These are phyloP conservation scores for Pseudohyphozyma bogoriensis DNA, from an alignment of 768 basidiomycete species.

Conservation along the genomic window DNA sequence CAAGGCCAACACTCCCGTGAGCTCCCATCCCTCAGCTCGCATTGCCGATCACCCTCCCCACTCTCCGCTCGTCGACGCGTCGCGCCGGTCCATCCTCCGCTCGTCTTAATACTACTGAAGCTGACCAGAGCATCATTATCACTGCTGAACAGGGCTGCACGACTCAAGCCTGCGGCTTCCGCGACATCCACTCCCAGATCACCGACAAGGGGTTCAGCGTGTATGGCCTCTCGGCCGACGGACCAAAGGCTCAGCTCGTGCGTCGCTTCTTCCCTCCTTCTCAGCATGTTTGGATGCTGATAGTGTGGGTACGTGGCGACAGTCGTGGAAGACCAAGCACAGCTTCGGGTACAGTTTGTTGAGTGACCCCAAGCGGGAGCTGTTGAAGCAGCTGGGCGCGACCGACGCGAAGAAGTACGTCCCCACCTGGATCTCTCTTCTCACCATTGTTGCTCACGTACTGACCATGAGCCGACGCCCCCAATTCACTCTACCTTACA, in stretches of 20 bases:
- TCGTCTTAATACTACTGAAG: too few species aligned
- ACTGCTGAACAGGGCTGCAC: slow-evolving; percentile 82
- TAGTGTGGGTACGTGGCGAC: too few species aligned
- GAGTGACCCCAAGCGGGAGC: slow-evolving; percentile 71
- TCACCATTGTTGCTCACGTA: background rate
- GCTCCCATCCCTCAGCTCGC: background rate
- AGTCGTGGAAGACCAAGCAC: slow-evolving; percentile 48
- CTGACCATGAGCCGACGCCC: background rate
- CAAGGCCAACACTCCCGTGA: slow-evolving; percentile 20
- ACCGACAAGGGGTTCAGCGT: slow-evolving; percentile 57
- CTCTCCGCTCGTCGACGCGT: background rate
- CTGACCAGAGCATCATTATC: too few species aligned
- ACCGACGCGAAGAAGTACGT: slow-evolving; percentile 51
- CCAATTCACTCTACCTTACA: background rate
- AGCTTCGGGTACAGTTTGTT: slow-evolving; percentile 73
- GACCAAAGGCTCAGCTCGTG: slow-evolving; percentile 52
- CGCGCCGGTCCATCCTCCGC: too few species aligned
- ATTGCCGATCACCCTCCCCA: background rate
- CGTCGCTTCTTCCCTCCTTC: background rate
- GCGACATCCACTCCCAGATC: slow-evolving; percentile 73
- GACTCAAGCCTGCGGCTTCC: slow-evolving; percentile 81
- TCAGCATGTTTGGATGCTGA: too few species aligned
- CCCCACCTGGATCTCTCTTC: background rate
- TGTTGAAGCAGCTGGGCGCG: slow-evolving; percentile 75
- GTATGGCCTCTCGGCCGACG: slow-evolving; percentile 75